Conservation (phyloP, 176 grass and related monocot species). For the Oryza nivara region DNA sequence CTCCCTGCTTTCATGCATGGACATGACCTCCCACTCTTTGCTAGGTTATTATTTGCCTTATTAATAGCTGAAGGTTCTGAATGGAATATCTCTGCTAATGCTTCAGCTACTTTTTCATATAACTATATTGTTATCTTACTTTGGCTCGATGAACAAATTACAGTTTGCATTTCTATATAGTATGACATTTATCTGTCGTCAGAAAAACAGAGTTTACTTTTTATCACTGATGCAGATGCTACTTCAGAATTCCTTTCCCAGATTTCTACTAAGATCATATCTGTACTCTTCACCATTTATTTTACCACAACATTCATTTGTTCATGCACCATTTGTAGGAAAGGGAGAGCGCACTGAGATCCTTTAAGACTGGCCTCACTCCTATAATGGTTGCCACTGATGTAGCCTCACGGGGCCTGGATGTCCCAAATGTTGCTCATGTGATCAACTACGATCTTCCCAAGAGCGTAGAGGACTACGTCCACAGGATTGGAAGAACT, state of each 20-base stretch:
- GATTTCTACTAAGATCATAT: background rate
- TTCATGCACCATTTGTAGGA: slow-evolving; percentile 57
- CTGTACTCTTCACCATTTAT: background rate
- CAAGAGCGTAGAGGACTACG: slow-evolving; percentile 72
- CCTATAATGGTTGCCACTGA: slow-evolving; percentile 85
- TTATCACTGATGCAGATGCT: background rate
- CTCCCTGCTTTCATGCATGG: background rate
- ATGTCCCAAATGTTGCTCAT: slow-evolving; percentile 79
- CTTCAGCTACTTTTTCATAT: background rate
- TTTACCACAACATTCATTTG: background rate
- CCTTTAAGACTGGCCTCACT: slow-evolving; percentile 67
- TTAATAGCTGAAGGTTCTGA: background rate
- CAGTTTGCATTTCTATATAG: background rate
- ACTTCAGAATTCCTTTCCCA: background rate
- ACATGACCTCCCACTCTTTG: background rate
- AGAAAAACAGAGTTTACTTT: background rate
- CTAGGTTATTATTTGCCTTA: background rate
- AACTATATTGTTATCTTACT: background rate
- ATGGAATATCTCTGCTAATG: background rate
- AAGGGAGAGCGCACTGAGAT: slow-evolving; percentile 65
- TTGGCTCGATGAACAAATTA: background rate
- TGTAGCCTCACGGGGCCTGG: slow-evolving; percentile 73
- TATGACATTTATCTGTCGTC: background rate
- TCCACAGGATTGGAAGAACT: slow-evolving; percentile 88
- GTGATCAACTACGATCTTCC: slow-evolving; percentile 90